Evolutionary conservation across 1,139 yeast species (phyloP).

Genomic region (Candida gigantensis): DNA sequence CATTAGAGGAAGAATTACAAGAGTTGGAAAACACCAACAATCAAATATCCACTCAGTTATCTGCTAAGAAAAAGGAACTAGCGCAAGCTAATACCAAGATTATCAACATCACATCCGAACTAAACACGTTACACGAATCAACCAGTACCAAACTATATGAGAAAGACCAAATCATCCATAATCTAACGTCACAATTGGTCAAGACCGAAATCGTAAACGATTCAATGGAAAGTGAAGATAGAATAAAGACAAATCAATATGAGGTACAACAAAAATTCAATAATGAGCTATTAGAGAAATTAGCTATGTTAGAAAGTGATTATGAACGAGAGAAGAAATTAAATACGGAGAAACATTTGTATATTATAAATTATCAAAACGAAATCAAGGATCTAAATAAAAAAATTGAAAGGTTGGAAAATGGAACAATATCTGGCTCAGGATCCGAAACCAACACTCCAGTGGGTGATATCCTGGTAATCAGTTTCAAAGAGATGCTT

Average conservation of each 20-base stretch:
- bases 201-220: conserved; percentile 45
- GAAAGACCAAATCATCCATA: conserved; percentile 23
- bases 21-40: conserved; percentile 29
- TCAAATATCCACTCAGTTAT: conserved; percentile 13
- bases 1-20: conserved; percentile 45
- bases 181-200: conserved; percentile 35
- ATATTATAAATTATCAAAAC: conserved; percentile 39
- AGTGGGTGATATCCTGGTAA: conserved; percentile 23
- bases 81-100: conserved; percentile 17
- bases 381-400: conserved; percentile 25
- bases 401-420: conserved; percentile 14
- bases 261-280: conserved; percentile 39
- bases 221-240: conserved; percentile 41
- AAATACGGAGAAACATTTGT: conserved; percentile 33
- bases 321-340: conserved; percentile 34
- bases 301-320: conserved; percentile 46
- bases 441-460: background rate
- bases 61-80: conserved; percentile 8
- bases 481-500: conserved; percentile 34
- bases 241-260: conserved; percentile 34
- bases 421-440: background rate
- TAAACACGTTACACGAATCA: conserved; percentile 24
- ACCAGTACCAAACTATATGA: conserved; percentile 18
- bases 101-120: conserved; percentile 21
- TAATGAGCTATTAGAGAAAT: conserved; percentile 42